These are phyloP conservation scores for Delitschia confertaspora DNA, from an alignment of 495 filamentous ascomycete genomes.

Conservation along the genomic window DNA sequence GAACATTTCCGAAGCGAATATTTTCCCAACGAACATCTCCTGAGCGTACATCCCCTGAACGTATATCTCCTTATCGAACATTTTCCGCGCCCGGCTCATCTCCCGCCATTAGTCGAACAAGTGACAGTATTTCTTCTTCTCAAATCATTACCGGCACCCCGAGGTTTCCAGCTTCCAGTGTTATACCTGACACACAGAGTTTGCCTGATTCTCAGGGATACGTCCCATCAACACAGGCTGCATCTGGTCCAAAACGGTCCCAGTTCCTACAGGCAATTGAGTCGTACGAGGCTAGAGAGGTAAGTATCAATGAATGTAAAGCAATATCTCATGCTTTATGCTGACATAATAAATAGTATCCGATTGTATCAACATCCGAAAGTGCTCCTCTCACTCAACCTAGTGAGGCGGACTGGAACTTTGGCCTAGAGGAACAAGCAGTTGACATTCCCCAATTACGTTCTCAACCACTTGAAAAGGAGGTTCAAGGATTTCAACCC, in stretches of 20 bases:
- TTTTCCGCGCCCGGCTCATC: neutral
- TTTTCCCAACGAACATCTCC: no score
- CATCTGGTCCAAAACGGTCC: neutral
- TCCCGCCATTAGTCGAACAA: no score
- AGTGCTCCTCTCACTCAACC: neutral
- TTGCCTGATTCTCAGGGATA: conserved; percentile 1
- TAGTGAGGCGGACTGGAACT: conserved; percentile 1
- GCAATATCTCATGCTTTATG: neutral
- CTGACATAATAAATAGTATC: no score
- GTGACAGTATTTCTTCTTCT: neutral
- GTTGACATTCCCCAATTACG: no score
- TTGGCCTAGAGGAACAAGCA: no score
- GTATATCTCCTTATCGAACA: neutral
- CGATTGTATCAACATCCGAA: no score
- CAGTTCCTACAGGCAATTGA: neutral
- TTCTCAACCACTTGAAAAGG: no score
- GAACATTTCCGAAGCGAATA: no score
- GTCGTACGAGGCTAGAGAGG: no score
- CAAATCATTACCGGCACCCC: neutral
- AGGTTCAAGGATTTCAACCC: neutral
- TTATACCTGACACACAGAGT: conserved; percentile 10
- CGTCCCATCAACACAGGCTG: neutral
- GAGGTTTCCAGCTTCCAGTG: neutral
- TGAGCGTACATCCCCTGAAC: no score
- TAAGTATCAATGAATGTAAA: neutral